Percentiles rank a stretch among this genome's conserved stretches.
Evolutionary conservation across 306 rosid species (phyloP).

Genomic region (Amphicarpaea edgeworthii): DNA sequence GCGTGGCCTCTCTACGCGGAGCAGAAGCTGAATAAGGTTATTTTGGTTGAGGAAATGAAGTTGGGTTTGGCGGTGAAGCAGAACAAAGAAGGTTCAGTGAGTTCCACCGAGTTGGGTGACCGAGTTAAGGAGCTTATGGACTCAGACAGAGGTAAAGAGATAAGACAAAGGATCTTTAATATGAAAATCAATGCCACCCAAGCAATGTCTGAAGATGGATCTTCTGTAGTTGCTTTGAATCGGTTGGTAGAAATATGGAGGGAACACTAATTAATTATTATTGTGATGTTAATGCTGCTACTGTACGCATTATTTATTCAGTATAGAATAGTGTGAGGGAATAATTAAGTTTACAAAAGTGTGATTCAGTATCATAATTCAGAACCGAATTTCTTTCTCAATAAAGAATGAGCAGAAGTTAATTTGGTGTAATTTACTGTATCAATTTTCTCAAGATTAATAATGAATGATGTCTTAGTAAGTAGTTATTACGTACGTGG

Average conservation of each 20-base stretch:
- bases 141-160: slow-evolving; percentile 40
- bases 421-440: not conserved
- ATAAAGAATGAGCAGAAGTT: not conserved
- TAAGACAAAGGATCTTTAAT: not conserved
- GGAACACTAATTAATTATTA: not conserved
- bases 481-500: too few species aligned
- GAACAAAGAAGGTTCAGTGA: slow-evolving; percentile 43
- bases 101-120: slow-evolving; percentile 31
- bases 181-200: not conserved
- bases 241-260: slow-evolving; percentile 12
- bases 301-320: too few species aligned
- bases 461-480: too few species aligned
- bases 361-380: not conserved
- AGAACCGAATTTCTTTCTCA: not conserved
- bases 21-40: slow-evolving; percentile 49
- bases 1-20: slow-evolving; percentile 70
- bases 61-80: slow-evolving; percentile 47
- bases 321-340: not conserved
- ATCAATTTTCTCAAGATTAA: not conserved
- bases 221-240: slow-evolving; percentile 24
- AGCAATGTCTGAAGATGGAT: slow-evolving; percentile 25
- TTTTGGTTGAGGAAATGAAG: slow-evolving; percentile 58
- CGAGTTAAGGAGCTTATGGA: slow-evolving; percentile 59
- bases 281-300: too few species aligned
- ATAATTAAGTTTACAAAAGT: not conserved